Base-by-base conservation (phyloP, 495 filamentous ascomycete genomes). In the Halenospora varia region DNA sequence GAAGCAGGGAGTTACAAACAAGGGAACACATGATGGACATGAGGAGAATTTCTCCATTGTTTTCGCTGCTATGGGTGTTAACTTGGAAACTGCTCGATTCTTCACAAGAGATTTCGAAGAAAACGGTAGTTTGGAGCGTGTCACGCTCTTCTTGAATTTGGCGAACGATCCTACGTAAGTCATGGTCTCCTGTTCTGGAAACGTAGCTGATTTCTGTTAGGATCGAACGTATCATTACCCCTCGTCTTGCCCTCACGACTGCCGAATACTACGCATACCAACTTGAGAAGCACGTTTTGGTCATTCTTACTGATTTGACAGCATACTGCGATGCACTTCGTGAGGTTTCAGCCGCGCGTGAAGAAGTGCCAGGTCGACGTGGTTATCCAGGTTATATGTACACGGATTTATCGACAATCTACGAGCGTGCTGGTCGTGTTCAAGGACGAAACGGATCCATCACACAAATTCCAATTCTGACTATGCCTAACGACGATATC, bases 301-400 rank as follows among this genome's bases (percentile, higher is more conserved):
- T 97, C 67, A 97, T 99, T 70, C 88, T 99, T 71, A 97, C 95
- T 39, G 95, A 99, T 82, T 77, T 99, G 42, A 92, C 95, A 10
- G 89, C 95, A 17, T 99, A 97, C 81, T 99, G 95, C 71, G 95
- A 99, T 73, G 95, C 95, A 61, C 85, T 99, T 60, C 95, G 95
- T 75, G 95, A 97, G 73, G 92, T 97, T 42, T 99, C 95, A 15
- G 92, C 95, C 46, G 95, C 95, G 41, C 83, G 95, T 74, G 95
- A 99, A 82, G 95, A 99, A 88, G 95, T 99, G 44, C 95, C 95
- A 56, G 95, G 95, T 80, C 93, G 95, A 73, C 92, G 95, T 82
- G 95, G 95, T 79, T 99, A 96, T 78, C 95, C 95, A 50, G 95
- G 95, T 90, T 99, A 99, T 81, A 99, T 99, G 95, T 99, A 99